phyloP scores from a whole-genome alignment of 106 monocot genomes.

The Allium fistulosum region DNA sequence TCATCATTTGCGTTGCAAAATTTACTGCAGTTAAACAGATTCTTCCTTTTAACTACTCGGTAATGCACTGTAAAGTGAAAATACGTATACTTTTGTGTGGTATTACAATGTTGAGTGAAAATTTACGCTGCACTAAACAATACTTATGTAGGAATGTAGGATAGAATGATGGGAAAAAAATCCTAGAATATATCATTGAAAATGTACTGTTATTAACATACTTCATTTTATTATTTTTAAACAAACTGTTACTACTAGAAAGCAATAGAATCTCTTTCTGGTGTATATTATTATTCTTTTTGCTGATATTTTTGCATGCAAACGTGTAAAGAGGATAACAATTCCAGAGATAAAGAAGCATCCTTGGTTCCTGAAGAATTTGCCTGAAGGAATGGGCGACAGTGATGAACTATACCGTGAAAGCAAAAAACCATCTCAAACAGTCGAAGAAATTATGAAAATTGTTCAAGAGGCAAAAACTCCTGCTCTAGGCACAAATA shows the following conservation, averaged over 20 bases:
- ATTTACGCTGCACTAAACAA: neutral
- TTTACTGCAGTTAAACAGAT: too few relatives aligned
- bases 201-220: neutral
- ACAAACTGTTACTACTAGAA: too few relatives aligned
- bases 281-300: too few relatives aligned
- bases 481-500: slow-evolving; percentile 4
- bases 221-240: neutral
- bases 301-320: too few relatives aligned
- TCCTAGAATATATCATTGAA: too few relatives aligned
- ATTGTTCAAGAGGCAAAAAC: slow-evolving; percentile 57
- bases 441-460: slow-evolving; percentile 54
- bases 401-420: slow-evolving; percentile 27
- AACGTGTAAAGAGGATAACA: slow-evolving; percentile 60
- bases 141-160: too few relatives aligned
- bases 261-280: too few relatives aligned
- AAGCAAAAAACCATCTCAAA: slow-evolving; percentile 14
- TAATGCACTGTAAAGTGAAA: too few relatives aligned
- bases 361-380: slow-evolving; percentile 82
- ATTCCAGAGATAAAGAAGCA: slow-evolving; percentile 71
- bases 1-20: too few relatives aligned
- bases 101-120: neutral
- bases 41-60: neutral
- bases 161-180: too few relatives aligned
- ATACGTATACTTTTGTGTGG: too few relatives aligned
- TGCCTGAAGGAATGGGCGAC: slow-evolving; percentile 52